Conservation (phyloP, 2,329 filamentous ascomycete species). For the Didymella glomerata region DNA sequence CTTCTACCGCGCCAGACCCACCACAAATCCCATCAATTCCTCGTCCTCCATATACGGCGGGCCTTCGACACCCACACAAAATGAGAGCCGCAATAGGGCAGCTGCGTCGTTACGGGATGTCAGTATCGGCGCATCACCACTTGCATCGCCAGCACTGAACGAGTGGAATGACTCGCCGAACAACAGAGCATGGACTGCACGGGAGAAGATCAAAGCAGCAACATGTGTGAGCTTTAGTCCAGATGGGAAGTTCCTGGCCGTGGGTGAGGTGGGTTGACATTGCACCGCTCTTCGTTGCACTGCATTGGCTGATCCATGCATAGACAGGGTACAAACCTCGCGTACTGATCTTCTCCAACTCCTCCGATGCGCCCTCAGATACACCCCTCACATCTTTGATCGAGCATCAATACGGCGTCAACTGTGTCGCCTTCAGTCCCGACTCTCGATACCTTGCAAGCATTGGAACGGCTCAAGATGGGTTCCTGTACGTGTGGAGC, state of each 20-base stretch:
- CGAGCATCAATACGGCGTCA: constrained; percentile 90
- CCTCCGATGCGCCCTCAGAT: constrained; percentile 78
- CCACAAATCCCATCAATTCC: constrained; percentile 71
- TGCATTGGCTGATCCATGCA: constrained; percentile 38
- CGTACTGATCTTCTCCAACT: constrained; percentile 86
- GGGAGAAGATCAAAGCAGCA: constrained; percentile 92
- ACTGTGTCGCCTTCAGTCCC: constrained; percentile 85
- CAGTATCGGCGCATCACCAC: constrained; percentile 52
- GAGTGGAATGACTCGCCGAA: constrained; percentile 66
- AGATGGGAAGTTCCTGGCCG: constrained; percentile 85
- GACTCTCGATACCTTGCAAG: constrained; percentile 89
- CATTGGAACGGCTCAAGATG: constrained; percentile 87
- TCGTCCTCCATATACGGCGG: constrained; percentile 62
- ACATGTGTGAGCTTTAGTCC: constrained; percentile 89
- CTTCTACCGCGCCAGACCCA: constrained; percentile 87
- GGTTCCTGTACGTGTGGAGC: constrained; percentile 90
- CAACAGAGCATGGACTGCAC: constrained; percentile 82
- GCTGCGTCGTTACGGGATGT: constrained; percentile 62
- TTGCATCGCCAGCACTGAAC: constrained; percentile 56
- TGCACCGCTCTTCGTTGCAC: neutral
- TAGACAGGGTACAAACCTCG: constrained; percentile 89
- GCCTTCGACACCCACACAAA: constrained; percentile 63
- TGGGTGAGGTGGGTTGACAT: constrained; percentile 73
- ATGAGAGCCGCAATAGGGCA: constrained; percentile 65
- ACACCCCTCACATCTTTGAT: constrained; percentile 83